Base-by-base conservation (phyloP, 177 flowering plant species). In the Vitis hybrid region DNA sequence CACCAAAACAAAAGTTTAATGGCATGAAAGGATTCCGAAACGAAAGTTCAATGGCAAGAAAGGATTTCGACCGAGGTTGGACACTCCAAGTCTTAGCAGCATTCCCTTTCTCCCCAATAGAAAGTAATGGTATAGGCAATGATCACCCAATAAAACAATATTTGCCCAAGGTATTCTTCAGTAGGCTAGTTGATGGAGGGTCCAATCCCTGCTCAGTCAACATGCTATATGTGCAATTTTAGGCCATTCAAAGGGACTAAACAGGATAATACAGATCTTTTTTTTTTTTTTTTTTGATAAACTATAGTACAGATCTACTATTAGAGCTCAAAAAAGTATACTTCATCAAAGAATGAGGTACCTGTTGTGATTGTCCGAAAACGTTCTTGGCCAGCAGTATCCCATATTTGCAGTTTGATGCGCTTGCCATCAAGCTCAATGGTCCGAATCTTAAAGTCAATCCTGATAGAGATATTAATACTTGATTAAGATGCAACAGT, bases 331-430 rank as follows among this genome's bases (percentile, higher is more conserved):
- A 54, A 54, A 13, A 54, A 54, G n/a, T 13, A 54, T 11, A 14
- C 56, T 13, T 54, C 14, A 54, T 13, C 56, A 54, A 14, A 54
- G 48, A 21, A 62, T 15, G 11, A 11, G 17, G 14, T 69, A 86
- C 90, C 90, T 66, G 90, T 88, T 4, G 92, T 88, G 68, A 88
- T 86, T 9, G 90, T 86, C 17, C 89, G 70, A 62, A 88, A 88
- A 58, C 92, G 87, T 72, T 88, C 92, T 74, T 88, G 92, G 32
- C 92, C 92, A 76, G 90, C 92, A 30, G 92, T 88, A 68, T 86
- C 90, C 92, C 92, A 88, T 55, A 88, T 88, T 76, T 88, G 92
- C 75, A 88, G 78, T 77, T 88, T 88, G 70, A 88, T 88, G 17
- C 90, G 80, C 76, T 88, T 88, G 56, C 85, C 85, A 72, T 86